Conservation (phyloP, 352 stramenopile genomes). For the Globisporangium polare region DNA sequence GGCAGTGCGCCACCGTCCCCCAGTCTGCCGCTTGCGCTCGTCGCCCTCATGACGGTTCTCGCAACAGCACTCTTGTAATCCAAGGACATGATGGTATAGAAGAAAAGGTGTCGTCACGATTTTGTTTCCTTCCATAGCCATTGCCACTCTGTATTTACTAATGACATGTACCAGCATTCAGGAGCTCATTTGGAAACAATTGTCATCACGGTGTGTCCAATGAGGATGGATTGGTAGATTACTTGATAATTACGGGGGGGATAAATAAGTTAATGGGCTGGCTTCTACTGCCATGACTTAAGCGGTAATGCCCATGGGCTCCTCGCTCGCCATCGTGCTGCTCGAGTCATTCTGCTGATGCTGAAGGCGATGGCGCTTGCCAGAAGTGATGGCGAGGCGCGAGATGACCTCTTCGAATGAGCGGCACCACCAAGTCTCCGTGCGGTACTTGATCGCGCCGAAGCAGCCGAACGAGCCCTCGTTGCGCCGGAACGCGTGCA, state of each 20-base stretch:
- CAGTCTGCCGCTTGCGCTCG: not conserved
- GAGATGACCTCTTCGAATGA: constrained; percentile 73
- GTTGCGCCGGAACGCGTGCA: constrained; percentile 76
- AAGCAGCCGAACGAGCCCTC: constrained; percentile 57
- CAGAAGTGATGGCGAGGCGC: constrained; percentile 21
- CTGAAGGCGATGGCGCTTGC: not conserved
- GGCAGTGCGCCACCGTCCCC: not conserved
- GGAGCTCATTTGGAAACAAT: not conserved
- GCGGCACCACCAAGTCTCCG: constrained; percentile 84
- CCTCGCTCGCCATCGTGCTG: constrained; percentile 3
- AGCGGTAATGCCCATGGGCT: not conserved
- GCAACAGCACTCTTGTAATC: not conserved
- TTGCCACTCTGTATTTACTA: not conserved
- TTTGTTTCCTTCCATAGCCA: not conserved
- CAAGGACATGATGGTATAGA: not conserved
- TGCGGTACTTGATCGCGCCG: constrained; percentile 81
- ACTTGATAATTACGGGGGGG: not conserved
- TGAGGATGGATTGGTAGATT: not conserved
- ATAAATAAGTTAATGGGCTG: not conserved
- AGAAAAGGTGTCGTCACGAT: not conserved
- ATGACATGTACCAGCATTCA: not conserved
- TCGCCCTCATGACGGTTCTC: not conserved
- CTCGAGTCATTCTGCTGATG: constrained; percentile 1
- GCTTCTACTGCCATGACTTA: not conserved
- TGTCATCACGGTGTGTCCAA: not conserved